Conservation (phyloP, 1,284 basidiomycete genomes). For the Microbotryum lychnidis-dioicae region DNA sequence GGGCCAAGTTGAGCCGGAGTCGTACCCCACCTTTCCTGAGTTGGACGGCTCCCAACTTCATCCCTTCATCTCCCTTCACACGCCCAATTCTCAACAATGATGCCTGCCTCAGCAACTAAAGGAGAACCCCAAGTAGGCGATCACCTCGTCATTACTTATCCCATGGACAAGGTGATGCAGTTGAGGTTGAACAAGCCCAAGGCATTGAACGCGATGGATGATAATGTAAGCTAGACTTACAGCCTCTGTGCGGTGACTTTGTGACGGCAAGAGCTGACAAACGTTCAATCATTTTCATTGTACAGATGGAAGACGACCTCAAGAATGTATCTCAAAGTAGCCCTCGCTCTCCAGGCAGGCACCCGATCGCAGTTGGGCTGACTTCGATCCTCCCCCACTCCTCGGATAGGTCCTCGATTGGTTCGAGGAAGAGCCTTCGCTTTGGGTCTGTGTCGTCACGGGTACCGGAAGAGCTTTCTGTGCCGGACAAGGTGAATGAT, state of each 20-base stretch:
- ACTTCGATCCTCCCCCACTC: too few relatives aligned
- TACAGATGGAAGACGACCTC: too few relatives aligned
- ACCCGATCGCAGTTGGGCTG: too few relatives aligned
- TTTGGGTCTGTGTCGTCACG: slow-evolving; percentile 72
- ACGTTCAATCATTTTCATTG: too few relatives aligned
- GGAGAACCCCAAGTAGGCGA: slow-evolving; percentile 11
- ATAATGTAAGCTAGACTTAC: slow-evolving; percentile 4
- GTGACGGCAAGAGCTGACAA: too few relatives aligned
- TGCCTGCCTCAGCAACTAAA: neutral
- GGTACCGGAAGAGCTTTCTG: slow-evolving; percentile 70
- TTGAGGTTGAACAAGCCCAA: slow-evolving; percentile 67
- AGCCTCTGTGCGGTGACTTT: too few relatives aligned
- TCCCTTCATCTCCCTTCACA: too few relatives aligned
- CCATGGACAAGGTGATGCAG: slow-evolving; percentile 58
- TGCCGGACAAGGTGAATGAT: slow-evolving; percentile 59
- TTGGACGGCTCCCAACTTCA: too few relatives aligned
- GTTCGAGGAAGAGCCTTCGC: slow-evolving; percentile 62
- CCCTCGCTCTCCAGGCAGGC: too few relatives aligned
- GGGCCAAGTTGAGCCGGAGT: too few relatives aligned
- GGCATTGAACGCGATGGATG: slow-evolving; percentile 61
- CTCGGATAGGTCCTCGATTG: slow-evolving; percentile 51
- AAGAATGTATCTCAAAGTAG: too few relatives aligned
- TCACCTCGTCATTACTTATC: slow-evolving; percentile 54
- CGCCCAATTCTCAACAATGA: neutral
- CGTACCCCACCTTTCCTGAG: too few relatives aligned